A percentile compares a stretch with the other conserved stretches of the same genome.
These are phyloP conservation scores for Fusarium illudens DNA, from an alignment of 2,329 filamentous ascomycete genomes.

Conservation along the genomic window DNA sequence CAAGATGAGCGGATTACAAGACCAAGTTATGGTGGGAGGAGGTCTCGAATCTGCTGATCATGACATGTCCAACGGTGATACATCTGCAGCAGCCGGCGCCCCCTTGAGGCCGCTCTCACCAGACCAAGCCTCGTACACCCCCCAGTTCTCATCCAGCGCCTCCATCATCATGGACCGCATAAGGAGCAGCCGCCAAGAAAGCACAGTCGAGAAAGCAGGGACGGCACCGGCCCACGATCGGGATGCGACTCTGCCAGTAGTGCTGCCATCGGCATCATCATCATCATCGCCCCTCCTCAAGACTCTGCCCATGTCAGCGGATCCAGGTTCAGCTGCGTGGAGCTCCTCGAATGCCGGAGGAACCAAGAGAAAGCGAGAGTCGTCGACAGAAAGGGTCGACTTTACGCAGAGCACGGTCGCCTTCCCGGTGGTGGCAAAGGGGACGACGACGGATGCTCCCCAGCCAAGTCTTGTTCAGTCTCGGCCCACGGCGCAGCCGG, in stretches of 20 bases:
- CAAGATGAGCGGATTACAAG: conserved; percentile 5
- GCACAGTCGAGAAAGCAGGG: neutral
- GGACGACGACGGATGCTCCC: neutral
- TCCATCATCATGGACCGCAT: conserved; percentile 43
- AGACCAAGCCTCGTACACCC: conserved; percentile 38
- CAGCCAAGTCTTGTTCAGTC: neutral
- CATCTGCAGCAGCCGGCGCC: neutral
- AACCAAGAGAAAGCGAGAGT: conserved; percentile 45
- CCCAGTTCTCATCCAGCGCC: conserved; percentile 44
- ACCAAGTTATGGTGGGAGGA: neutral
- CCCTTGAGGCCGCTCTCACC: neutral
- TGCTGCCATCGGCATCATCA: conserved; percentile 13
- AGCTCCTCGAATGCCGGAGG: conserved; percentile 14
- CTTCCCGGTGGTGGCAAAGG: conserved; percentile 36
- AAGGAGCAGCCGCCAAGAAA: conserved; percentile 10
- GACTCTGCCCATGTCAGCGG: neutral
- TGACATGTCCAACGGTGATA: neutral
- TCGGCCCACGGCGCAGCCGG: neutral
- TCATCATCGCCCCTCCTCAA: conserved; percentile 6
- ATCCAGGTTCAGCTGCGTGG: neutral
- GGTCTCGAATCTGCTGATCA: neutral
- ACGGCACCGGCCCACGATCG: neutral
- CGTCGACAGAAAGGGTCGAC: conserved; percentile 33
- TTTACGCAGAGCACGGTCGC: conserved; percentile 47
- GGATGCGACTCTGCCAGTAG: conserved; percentile 26